Evolutionary conservation across 2,329 filamentous ascomycete genomes (phyloP).

Genomic region (Pochonia chlamydosporia): DNA sequence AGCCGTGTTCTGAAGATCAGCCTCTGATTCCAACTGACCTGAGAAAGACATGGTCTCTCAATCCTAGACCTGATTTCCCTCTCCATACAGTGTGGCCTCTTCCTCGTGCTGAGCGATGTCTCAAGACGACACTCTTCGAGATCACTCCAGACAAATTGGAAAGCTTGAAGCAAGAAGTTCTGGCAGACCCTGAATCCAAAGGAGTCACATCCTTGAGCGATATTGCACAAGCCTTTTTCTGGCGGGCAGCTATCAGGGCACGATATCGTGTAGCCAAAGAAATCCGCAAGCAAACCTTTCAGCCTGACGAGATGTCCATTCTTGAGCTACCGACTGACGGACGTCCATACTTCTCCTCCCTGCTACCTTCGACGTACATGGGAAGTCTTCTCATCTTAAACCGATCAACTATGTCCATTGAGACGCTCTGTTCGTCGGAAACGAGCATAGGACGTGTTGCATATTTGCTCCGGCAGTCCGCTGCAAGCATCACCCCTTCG

Average conservation of each 20-base stretch:
- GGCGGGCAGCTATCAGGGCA: constrained; percentile 28
- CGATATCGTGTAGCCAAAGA: constrained; percentile 26
- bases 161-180: constrained; percentile 23
- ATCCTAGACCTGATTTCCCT: constrained; percentile 18
- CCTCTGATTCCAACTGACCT: background rate
- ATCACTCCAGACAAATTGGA: constrained; percentile 23
- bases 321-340: constrained; percentile 28
- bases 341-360: constrained; percentile 22
- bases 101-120: constrained; percentile 17
- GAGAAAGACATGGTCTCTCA: constrained; percentile 9
- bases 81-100: constrained; percentile 22
- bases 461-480: constrained; percentile 16
- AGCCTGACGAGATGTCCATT: constrained; percentile 20
- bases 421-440: constrained; percentile 19
- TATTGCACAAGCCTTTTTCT: constrained; percentile 33
- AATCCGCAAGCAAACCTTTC: constrained; percentile 11
- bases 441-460: constrained; percentile 21
- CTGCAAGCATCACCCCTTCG: constrained; percentile 17
- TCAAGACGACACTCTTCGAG: constrained; percentile 24
- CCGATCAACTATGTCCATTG: constrained; percentile 17
- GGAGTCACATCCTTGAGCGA: constrained; percentile 26
- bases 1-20: too few species aligned
- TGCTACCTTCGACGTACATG: constrained; percentile 22
- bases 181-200: constrained; percentile 17
- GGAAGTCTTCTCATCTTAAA: constrained; percentile 22